phyloP scores from a whole-genome alignment of 23 red algal species.

The Agarophyton chilense region DNA sequence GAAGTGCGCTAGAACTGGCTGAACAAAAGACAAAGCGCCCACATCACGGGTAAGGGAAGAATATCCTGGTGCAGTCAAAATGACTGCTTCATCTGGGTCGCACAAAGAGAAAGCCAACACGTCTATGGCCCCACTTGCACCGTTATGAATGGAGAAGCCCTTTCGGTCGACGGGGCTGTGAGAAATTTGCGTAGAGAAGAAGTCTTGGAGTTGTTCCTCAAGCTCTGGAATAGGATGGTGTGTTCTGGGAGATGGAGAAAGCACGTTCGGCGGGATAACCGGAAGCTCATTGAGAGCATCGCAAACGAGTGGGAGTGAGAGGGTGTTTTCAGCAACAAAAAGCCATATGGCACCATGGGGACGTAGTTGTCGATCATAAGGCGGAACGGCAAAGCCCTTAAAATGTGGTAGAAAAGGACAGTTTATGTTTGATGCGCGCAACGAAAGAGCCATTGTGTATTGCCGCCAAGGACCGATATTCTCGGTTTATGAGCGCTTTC shows the following conservation, averaged over 20 bases:
- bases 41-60: slow-evolving; percentile 76
- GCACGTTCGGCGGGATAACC: slow-evolving; percentile 1
- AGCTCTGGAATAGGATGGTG: slow-evolving; percentile 26
- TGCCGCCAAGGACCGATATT: too few species aligned
- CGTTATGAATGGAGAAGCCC: slow-evolving; percentile 45
- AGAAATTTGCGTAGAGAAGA: slow-evolving; percentile 60
- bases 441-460: not conserved
- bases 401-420: not conserved
- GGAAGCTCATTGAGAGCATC: slow-evolving; percentile 43
- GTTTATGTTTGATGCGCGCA: not conserved
- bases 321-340: slow-evolving; percentile 79
- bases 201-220: slow-evolving; percentile 13
- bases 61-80: slow-evolving; percentile 80
- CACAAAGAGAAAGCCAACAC: slow-evolving; percentile 60
- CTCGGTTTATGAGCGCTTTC: not conserved
- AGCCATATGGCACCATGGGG: slow-evolving; percentile 77
- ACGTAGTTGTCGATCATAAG: not conserved
- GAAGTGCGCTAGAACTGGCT: slow-evolving; percentile 29
- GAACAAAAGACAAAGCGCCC: slow-evolving; percentile 11
- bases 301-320: slow-evolving; percentile 67
- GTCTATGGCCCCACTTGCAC: slow-evolving; percentile 69
- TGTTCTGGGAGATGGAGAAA: slow-evolving; percentile 6
- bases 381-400: not conserved
- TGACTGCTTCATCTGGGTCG: slow-evolving; percentile 76
- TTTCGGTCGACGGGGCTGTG: slow-evolving; percentile 27